phyloP scores from a whole-genome alignment of 2,329 filamentous ascomycete genomes.

The Talaromyces sp. region DNA sequence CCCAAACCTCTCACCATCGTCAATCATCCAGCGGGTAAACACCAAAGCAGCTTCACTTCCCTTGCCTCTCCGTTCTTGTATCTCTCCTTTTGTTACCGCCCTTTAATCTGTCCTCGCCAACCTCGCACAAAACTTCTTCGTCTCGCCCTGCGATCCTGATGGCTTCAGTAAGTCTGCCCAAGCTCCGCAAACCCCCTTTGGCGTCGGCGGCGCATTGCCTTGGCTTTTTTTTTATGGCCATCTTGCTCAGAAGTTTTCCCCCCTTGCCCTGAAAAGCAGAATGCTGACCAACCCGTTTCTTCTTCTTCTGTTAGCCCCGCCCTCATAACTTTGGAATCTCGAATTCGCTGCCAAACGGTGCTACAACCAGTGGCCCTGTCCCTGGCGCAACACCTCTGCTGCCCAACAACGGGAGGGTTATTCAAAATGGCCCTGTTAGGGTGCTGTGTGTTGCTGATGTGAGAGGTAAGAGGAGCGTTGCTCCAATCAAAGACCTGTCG shows the following conservation, averaged over 20 bases:
- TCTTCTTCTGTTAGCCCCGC: conserved; percentile 32
- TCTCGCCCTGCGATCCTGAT: conserved; percentile 25
- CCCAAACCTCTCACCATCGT: neutral
- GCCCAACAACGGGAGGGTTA: conserved; percentile 46
- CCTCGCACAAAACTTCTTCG: conserved; percentile 9
- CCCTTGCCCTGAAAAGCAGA: neutral
- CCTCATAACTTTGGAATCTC: conserved; percentile 39
- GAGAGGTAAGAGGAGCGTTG: conserved; percentile 33
- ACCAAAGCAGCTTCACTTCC: conserved; percentile 9
- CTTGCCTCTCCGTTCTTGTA: conserved; percentile 16
- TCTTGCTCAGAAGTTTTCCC: neutral
- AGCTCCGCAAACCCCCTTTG: conserved; percentile 14
- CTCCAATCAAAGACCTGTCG: conserved; percentile 1
- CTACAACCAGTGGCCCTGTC: conserved; percentile 33
- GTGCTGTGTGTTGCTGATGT: conserved; percentile 48
- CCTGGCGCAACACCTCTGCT: conserved; percentile 44
- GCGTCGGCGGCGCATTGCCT: conserved; percentile 7
- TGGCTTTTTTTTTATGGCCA: neutral
- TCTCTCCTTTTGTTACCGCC: conserved; percentile 7
- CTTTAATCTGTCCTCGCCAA: neutral
- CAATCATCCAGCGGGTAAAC: neutral
- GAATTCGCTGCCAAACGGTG: conserved; percentile 44
- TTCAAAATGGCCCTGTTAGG: conserved; percentile 43
- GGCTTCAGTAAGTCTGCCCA: conserved; percentile 41
- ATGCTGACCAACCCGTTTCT: conserved; percentile 18